Evolutionary conservation across 805 yeast species (phyloP).

Genomic region (Blastobotrys robertii): DNA sequence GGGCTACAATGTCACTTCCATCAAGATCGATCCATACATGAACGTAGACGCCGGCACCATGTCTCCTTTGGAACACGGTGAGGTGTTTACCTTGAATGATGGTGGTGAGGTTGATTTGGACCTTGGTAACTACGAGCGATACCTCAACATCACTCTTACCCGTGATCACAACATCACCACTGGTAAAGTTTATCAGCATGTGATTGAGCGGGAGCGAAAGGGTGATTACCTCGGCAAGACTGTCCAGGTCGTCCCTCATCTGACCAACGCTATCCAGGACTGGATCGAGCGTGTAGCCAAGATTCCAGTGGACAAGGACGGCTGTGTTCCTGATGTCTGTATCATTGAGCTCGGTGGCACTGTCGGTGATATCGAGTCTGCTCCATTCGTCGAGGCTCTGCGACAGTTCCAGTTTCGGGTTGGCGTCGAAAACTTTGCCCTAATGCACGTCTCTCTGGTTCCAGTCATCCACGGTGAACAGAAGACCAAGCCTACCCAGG

Average conservation of each 20-base stretch:
- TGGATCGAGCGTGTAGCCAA: constrained; percentile 93
- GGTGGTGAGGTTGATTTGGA: constrained; percentile 99
- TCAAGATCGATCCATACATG: constrained; percentile 98
- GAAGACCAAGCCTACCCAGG: constrained; percentile 98
- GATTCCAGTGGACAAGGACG: constrained; percentile 85
- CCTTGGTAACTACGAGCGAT: constrained; percentile 96
- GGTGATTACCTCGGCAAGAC: constrained; percentile 98
- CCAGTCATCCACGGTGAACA: constrained; percentile 99
- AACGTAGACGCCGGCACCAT: constrained; percentile 99
- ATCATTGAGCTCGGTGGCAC: constrained; percentile 98
- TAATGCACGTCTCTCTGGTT: constrained; percentile 92
- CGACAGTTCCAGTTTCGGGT: constrained; percentile 98
- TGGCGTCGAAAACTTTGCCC: constrained; percentile 85
- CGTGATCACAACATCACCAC: constrained; percentile 95
- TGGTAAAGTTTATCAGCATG: constrained; percentile 91
- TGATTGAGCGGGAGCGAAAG: constrained; percentile 85
- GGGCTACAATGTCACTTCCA: constrained; percentile 92
- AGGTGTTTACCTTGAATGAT: constrained; percentile 93
- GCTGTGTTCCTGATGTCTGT: constrained; percentile 89
- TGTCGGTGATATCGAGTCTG: constrained; percentile 97
- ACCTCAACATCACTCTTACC: constrained; percentile 86
- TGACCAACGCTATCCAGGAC: constrained; percentile 94
- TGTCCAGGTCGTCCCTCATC: constrained; percentile 98
- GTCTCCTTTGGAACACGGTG: constrained; percentile 99
- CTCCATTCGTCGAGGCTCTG: constrained; percentile 97